Conservation (phyloP, 2,329 filamentous ascomycete genomes). For the Scedosporium boydii region DNA sequence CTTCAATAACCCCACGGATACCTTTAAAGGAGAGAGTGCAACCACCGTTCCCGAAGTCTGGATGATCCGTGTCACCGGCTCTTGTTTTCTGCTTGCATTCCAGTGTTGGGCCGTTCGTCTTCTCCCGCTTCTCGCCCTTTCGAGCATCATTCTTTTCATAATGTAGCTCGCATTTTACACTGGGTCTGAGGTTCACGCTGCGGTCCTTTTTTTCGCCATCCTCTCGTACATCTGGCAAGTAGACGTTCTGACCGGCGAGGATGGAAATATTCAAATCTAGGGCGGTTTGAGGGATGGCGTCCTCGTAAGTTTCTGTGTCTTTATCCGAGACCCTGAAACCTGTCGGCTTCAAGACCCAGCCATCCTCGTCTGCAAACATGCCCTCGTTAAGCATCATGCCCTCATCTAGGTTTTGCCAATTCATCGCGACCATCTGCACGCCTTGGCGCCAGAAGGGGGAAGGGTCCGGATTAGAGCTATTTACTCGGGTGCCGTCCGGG, state of each 20-base stretch:
- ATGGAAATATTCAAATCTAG: conserved; percentile 64
- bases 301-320: conserved; percentile 28
- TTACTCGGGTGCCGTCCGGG: conserved; percentile 66
- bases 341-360: conserved; percentile 77
- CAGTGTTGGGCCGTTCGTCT: conserved; percentile 19
- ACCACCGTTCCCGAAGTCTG: conserved; percentile 47
- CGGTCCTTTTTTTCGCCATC: neutral
- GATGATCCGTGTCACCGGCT: conserved; percentile 48
- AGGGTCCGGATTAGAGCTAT: conserved; percentile 92
- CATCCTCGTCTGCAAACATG: conserved; percentile 83
- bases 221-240: neutral
- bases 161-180: conserved; percentile 73
- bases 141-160: conserved; percentile 46
- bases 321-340: conserved; percentile 53
- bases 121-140: conserved; percentile 23
- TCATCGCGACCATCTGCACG: conserved; percentile 95
- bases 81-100: conserved; percentile 52
- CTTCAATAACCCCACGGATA: conserved; percentile 51
- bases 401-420: conserved; percentile 92
- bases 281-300: conserved; percentile 37
- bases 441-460: conserved; percentile 85
- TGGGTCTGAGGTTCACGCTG: conserved; percentile 45
- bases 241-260: conserved; percentile 65
- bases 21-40: conserved; percentile 49
- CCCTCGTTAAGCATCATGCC: conserved; percentile 95